Percentiles rank a stretch among this genome's conserved stretches.
Conservation (phyloP, 805 yeast species). For the Lachancea meyersii region DNA sequence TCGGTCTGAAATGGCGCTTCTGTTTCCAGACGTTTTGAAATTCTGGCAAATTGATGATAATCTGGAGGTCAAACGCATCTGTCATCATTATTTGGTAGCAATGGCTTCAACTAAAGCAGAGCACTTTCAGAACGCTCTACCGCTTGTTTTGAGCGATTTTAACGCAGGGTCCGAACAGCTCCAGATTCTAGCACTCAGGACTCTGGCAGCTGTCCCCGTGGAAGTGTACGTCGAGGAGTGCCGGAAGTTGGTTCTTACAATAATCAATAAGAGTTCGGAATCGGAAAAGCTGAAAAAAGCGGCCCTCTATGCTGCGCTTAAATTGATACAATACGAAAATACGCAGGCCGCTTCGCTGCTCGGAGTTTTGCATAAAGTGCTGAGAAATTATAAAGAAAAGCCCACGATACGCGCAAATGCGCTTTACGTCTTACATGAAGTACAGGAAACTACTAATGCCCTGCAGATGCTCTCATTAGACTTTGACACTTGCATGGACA, state of each 20-base stretch:
- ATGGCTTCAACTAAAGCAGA: slow-evolving; percentile 56
- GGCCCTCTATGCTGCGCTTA: slow-evolving; percentile 64
- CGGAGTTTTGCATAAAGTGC: slow-evolving; percentile 22
- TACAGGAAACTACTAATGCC: slow-evolving; percentile 45
- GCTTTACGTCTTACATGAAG: slow-evolving; percentile 55
- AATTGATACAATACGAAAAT: slow-evolving; percentile 53
- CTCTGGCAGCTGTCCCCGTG: slow-evolving; percentile 54
- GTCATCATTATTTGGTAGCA: slow-evolving; percentile 57
- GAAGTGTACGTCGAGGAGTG: slow-evolving; percentile 46
- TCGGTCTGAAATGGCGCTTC: slow-evolving; percentile 54
- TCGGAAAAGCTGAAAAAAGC: slow-evolving; percentile 53
- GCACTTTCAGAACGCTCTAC: slow-evolving; percentile 49
- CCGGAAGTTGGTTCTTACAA: slow-evolving; percentile 24
- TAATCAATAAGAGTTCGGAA: slow-evolving; percentile 35
- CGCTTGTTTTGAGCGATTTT: slow-evolving; percentile 48
- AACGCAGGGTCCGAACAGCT: slow-evolving; percentile 42
- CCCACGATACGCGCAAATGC: slow-evolving; percentile 66
- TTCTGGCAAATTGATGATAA: slow-evolving; percentile 54
- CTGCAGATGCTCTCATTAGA: slow-evolving; percentile 34
- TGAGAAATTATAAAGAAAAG: slow-evolving; percentile 44
- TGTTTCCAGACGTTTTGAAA: slow-evolving; percentile 57
- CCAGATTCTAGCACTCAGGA: slow-evolving; percentile 56
- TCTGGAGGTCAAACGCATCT: slow-evolving; percentile 62
- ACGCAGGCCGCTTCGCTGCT: slow-evolving; percentile 43
- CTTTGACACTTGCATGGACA: slow-evolving; percentile 34